A percentile compares a stretch with the other conserved stretches of the same genome.
Evolutionary conservation across 352 stramenopile species (phyloP).

Genomic region (Globisporangium cystogenes): DNA sequence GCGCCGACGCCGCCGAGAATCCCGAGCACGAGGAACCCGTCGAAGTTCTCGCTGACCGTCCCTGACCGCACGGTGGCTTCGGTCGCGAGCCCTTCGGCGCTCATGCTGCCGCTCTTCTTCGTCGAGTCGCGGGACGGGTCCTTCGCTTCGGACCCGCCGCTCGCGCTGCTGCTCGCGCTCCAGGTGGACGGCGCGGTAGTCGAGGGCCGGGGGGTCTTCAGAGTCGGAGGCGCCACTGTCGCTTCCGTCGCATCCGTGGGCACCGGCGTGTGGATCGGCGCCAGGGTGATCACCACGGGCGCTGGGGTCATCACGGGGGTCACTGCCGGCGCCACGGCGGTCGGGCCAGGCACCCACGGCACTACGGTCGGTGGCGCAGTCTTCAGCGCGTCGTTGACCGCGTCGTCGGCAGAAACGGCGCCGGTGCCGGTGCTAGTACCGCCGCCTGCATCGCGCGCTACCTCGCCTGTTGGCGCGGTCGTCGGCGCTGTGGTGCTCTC

Average conservation of each 20-base stretch:
- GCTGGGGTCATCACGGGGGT: background rate
- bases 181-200: background rate
- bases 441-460: background rate
- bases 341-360: background rate
- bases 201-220: constrained; percentile 5
- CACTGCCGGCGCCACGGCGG: background rate
- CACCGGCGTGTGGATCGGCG: background rate
- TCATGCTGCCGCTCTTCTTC: background rate
- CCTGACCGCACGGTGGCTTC: constrained; percentile 11
- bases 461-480: background rate
- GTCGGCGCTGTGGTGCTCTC: background rate
- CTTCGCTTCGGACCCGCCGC: background rate
- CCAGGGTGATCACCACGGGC: background rate
- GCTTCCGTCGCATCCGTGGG: background rate
- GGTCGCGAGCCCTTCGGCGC: constrained; percentile 7
- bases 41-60: constrained; percentile 9
- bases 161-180: background rate
- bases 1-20: constrained; percentile 51
- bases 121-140: constrained; percentile 1
- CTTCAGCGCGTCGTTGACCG: constrained; percentile 10
- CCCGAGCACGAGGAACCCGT: constrained; percentile 46
- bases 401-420: constrained; percentile 11
- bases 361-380: constrained; percentile 4
- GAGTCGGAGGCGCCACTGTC: background rate
- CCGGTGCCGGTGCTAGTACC: background rate